Evolutionary conservation across 257 asterid genomes (phyloP), one percentile per base, ranked within the genome.

Genomic region (Cynanchum wilfordii): DNA sequence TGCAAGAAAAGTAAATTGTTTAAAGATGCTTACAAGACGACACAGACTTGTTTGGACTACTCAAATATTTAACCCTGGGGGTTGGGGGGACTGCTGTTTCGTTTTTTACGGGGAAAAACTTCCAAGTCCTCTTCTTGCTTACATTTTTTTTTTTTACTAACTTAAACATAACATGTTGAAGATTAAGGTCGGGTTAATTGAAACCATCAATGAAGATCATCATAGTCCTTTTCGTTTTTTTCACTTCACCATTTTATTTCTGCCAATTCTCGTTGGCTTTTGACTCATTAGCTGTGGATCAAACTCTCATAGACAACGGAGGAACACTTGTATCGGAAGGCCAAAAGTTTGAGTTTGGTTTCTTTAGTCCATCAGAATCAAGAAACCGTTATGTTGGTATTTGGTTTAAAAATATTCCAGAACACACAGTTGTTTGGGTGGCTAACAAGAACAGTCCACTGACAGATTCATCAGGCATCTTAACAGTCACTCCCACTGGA

Each of bases 391-490:
- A 62, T 22, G 8, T 76, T 13, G 79, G 79, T 16, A 76, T 76
- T 66, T 80, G 85, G 87, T 80, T 80, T 76, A 80, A 75, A 54
- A 80, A 80, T 49, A 72, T 80, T 68, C 74, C 87, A 30, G 71
- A 68, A 49, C 51, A 67, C 36, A 83, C 84, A 29, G 77, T 78
- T n/a, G 79, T 77, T 42, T 80, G 84, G 84, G 82, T 80, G 25
- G 83, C 87, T 49, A 80, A 83, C 80, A 68, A 65, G 75, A 42
- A 73, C 30, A 71, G 17, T 64, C 85, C 82, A 11, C 19, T 82
- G 29, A 47, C 58, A 27, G 84, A 78, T 72, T 66, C 70, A 49
- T 63, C 78, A 5, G 82, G 83, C 16, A 17, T 33, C 33, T 74
- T 79, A 25, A 50, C 47, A 10, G 11, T 84, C 44, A 84, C 77